phyloP scores from a whole-genome alignment of 2,329 filamentous ascomycete genomes.

The Xylaria sp. region DNA sequence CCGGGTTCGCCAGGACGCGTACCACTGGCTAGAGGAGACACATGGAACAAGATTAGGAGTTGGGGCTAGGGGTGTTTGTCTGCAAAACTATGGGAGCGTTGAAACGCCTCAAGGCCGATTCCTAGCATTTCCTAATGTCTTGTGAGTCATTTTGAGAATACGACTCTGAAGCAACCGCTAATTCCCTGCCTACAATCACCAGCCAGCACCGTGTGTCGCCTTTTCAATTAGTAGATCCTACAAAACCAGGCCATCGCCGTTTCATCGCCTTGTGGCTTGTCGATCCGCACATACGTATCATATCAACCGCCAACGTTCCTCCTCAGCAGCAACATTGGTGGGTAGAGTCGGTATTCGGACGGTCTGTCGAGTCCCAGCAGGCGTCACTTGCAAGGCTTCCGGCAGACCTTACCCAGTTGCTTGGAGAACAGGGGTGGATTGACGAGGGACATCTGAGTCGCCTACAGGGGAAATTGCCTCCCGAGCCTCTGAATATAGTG shows the following conservation, averaged over 20 bases:
- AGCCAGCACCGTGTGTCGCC: constrained; percentile 52
- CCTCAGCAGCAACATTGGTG: constrained; percentile 51
- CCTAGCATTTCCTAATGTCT: constrained; percentile 37
- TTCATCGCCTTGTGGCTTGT: constrained; percentile 66
- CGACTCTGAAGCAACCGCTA: not conserved
- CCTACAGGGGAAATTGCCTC: not conserved
- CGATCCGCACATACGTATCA: constrained; percentile 56
- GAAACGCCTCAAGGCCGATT: constrained; percentile 33
- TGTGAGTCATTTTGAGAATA: constrained; percentile 15
- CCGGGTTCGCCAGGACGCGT: not conserved
- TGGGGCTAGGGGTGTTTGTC: not conserved
- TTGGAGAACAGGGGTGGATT: constrained; percentile 4
- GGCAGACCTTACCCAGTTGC: constrained; percentile 20
- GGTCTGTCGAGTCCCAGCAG: not conserved
- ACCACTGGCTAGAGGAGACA: not conserved
- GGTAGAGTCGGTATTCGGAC: constrained; percentile 27
- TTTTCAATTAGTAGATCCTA: constrained; percentile 57
- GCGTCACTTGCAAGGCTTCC: constrained; percentile 15
- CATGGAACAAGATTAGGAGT: not conserved
- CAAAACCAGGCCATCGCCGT: constrained; percentile 61
- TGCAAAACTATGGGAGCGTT: constrained; percentile 35
- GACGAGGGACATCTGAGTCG: not conserved
- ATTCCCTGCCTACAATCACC: not conserved
- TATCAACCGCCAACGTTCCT: constrained; percentile 52
- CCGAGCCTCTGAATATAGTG: constrained; percentile 18